Conservation (phyloP, 306 rosid genomes). For the Prunus kanzakura region DNA sequence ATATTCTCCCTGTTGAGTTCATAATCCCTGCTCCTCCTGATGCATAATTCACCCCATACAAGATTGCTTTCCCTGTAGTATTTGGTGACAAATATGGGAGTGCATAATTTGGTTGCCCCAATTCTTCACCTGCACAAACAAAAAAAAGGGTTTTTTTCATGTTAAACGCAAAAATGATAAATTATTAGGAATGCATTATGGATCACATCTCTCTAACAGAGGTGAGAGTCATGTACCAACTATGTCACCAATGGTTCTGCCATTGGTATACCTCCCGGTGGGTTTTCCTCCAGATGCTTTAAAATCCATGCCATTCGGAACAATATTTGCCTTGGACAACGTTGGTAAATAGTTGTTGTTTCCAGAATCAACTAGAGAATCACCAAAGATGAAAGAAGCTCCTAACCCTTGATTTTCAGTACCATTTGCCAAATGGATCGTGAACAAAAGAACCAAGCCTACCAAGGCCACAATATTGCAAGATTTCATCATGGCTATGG, state of each 20-base stretch:
- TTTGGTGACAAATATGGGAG: constrained; percentile 77
- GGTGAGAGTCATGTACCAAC: constrained; percentile 42
- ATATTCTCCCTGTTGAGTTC: constrained; percentile 96
- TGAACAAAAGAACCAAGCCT: constrained; percentile 19
- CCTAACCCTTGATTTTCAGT: constrained; percentile 45
- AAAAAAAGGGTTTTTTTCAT: background rate
- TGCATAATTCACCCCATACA: constrained; percentile 88
- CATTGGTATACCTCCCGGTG: constrained; percentile 89
- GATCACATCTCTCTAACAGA: background rate
- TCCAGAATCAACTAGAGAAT: constrained; percentile 92
- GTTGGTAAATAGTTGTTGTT: constrained; percentile 75
- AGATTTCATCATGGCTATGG: constrained; percentile 36
- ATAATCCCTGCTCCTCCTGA: constrained; percentile 95
- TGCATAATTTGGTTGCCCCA: constrained; percentile 71
- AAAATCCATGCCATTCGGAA: constrained; percentile 89
- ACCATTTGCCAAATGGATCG: constrained; percentile 28
- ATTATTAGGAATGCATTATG: background rate
- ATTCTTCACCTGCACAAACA: constrained; percentile 68
- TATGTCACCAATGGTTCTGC: constrained; percentile 89
- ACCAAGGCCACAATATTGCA: constrained; percentile 23
- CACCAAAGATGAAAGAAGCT: constrained; percentile 92
- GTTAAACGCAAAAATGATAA: background rate
- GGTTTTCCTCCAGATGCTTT: constrained; percentile 72
- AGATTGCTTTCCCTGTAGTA: constrained; percentile 57
- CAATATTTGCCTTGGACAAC: constrained; percentile 74